Conservation (phyloP, 352 stramenopile genomes). For the Globisporangium paroecandrum region DNA sequence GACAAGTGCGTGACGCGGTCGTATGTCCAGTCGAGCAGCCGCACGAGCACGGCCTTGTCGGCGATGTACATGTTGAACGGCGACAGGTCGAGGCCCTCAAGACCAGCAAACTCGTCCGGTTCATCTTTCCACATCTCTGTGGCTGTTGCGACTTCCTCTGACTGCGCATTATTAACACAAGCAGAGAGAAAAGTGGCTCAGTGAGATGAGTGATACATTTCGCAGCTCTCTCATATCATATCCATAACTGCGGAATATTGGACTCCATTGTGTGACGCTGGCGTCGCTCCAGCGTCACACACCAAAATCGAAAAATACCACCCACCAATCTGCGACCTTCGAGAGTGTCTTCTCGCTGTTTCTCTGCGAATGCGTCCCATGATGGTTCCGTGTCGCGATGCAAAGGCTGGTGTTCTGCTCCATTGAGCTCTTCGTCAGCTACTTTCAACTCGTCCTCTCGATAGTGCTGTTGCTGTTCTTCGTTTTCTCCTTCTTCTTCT, state of each 20-base stretch:
- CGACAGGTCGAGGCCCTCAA: slow-evolving; percentile 43
- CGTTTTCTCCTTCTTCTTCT: background rate
- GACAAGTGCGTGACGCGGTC: slow-evolving; percentile 35
- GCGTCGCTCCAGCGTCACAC: background rate
- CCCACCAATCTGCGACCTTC: slow-evolving; percentile 10
- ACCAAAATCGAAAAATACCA: background rate
- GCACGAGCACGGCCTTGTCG: slow-evolving; percentile 40
- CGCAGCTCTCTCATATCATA: background rate
- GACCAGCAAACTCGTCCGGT: slow-evolving; percentile 24
- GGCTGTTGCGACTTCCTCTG: background rate
- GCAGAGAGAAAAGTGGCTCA: background rate
- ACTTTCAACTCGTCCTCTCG: background rate
- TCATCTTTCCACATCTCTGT: background rate
- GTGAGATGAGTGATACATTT: background rate
- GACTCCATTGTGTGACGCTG: background rate
- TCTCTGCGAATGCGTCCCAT: background rate
- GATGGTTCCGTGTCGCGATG: background rate
- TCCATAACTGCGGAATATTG: background rate
- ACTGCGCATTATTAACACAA: background rate
- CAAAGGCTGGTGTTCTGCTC: background rate
- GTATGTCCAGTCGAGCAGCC: slow-evolving; percentile 68
- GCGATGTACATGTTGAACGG: slow-evolving; percentile 61
- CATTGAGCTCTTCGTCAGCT: background rate
- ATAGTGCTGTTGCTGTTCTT: background rate
- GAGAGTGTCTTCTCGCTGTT: background rate